Percentiles rank a stretch among this genome's conserved stretches.
Evolutionary conservation across 257 asterid genomes (phyloP).

Genomic region (Nemophila menziesii): DNA sequence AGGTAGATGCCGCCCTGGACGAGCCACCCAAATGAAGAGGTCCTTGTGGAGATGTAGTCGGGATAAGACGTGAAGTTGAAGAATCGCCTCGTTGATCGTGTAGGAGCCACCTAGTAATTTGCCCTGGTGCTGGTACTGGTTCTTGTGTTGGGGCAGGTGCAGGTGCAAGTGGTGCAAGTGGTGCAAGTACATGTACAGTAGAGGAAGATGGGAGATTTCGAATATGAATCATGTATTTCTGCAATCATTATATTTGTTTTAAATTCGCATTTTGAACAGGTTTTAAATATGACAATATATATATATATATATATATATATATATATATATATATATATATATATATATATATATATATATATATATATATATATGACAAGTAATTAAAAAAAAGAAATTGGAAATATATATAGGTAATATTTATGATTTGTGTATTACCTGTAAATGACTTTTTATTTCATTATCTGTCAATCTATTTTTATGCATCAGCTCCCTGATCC

Average conservation of each 20-base stretch:
- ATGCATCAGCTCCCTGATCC: slow-evolving; percentile 29
- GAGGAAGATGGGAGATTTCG: slow-evolving; percentile 19
- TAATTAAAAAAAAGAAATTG: background rate
- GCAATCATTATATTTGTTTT: too few species aligned
- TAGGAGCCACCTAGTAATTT: background rate
- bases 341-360: too few species aligned
- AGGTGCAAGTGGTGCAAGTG: too few species aligned
- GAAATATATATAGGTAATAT: background rate
- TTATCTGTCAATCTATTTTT: slow-evolving; percentile 28
- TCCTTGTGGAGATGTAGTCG: slow-evolving; percentile 35
- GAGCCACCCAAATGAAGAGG: slow-evolving; percentile 39
- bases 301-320: too few species aligned
- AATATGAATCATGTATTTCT: slow-evolving; percentile 64
- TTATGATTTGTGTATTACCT: slow-evolving; percentile 8
- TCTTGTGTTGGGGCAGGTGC: too few species aligned
- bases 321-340: too few species aligned
- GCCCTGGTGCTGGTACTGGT: slow-evolving; percentile 5
- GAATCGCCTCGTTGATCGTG: background rate
- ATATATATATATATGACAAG: too few species aligned
- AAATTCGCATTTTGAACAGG: too few species aligned
- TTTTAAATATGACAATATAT: too few species aligned
- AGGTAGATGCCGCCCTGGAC: slow-evolving; percentile 19
- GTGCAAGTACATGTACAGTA: too few species aligned
- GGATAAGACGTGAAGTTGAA: slow-evolving; percentile 10
- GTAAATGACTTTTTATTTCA: slow-evolving; percentile 39